These are phyloP conservation scores for Aegilops longissima DNA, from an alignment of 176 grass and related monocot genomes.

Conservation along the genomic window DNA sequence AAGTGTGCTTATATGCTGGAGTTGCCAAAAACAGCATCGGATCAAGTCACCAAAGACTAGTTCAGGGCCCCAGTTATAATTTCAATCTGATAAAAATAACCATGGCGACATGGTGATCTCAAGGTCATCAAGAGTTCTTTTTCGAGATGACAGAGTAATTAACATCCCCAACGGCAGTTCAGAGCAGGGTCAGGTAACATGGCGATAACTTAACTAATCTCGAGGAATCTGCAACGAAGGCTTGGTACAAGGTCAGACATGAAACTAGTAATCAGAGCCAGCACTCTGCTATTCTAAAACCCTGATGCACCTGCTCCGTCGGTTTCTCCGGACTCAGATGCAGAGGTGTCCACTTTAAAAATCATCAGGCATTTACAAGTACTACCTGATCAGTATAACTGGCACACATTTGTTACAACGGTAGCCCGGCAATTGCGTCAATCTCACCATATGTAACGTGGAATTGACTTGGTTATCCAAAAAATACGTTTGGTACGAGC, in stretches of 20 bases:
- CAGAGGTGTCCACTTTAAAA: slow-evolving; percentile 32
- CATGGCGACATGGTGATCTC: slow-evolving; percentile 6
- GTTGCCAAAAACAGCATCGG: background rate
- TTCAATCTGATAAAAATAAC: background rate
- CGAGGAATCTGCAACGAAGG: background rate
- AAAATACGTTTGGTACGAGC: background rate
- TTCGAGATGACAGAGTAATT: background rate
- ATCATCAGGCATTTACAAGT: background rate
- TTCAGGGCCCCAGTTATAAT: background rate
- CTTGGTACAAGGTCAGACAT: slow-evolving; percentile 11
- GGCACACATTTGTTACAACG: background rate
- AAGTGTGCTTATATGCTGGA: background rate
- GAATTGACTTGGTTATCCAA: slow-evolving; percentile 4
- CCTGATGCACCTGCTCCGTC: background rate
- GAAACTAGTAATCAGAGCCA: slow-evolving; percentile 31
- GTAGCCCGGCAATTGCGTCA: slow-evolving; percentile 1
- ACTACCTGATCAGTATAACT: background rate
- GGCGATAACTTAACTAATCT: slow-evolving; percentile 7
- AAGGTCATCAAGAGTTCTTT: background rate
- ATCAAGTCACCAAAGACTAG: background rate
- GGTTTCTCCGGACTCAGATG: slow-evolving; percentile 1
- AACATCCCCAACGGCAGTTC: slow-evolving; percentile 38
- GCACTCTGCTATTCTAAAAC: slow-evolving; percentile 32
- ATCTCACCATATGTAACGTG: background rate
- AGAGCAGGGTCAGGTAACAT: slow-evolving; percentile 8